Evolutionary conservation across 2,329 filamentous ascomycete species (phyloP).

Genomic region (Pseudocercospora fuligena): DNA sequence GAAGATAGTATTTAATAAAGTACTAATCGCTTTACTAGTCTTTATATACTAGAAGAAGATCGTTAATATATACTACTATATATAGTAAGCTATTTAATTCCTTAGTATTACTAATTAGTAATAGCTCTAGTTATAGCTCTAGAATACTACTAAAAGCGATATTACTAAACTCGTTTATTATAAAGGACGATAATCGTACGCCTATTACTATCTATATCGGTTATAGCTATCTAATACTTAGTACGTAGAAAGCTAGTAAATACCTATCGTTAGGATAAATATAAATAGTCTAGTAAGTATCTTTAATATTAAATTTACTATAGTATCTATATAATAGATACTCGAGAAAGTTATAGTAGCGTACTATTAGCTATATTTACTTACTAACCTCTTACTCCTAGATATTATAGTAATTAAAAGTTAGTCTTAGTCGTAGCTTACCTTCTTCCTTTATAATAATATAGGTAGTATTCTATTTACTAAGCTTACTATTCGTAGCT

Average conservation of each 20-base stretch:
- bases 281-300: no score
- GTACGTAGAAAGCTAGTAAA: background rate
- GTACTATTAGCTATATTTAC: background rate
- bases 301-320: no score
- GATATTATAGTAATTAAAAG: background rate
- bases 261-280: no score
- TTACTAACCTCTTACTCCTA: background rate
- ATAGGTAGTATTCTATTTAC: background rate
- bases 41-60: background rate
- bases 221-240: background rate
- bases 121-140: background rate
- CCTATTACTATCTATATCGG: background rate
- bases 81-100: background rate
- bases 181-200: background rate
- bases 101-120: background rate
- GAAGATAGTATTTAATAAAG: background rate
- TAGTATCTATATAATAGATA: background rate
- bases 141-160: background rate
- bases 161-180: background rate
- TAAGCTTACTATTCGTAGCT: background rate
- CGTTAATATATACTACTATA: background rate
- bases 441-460: background rate
- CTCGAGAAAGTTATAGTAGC: background rate
- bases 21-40: background rate
- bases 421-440: background rate